Percentiles rank a stretch among this genome's conserved stretches.
These are phyloP conservation scores for Trichosporon coremiiforme DNA, from an alignment of 1,284 basidiomycete species.

Conservation along the genomic window DNA sequence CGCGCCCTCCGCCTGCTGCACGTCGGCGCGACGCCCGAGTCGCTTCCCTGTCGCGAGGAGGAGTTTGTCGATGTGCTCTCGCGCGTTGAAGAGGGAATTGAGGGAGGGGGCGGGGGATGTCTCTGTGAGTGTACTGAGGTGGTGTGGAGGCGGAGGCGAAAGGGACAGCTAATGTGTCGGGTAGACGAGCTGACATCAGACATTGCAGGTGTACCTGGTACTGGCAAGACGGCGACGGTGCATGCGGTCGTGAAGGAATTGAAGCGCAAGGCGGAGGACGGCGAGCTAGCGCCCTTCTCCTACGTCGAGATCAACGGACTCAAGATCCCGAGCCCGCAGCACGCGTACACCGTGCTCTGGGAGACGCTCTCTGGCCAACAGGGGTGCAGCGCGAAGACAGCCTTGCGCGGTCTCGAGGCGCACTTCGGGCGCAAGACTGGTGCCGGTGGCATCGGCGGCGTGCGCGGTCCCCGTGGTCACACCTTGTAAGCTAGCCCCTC, in stretches of 20 bases:
- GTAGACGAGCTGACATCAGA: constrained; percentile 61
- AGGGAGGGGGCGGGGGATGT: constrained; percentile 92
- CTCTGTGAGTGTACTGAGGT: constrained; percentile 84
- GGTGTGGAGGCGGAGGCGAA: too few species aligned
- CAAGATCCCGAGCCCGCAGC: constrained; percentile 81
- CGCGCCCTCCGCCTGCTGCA: constrained; percentile 86
- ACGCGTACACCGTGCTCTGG: constrained; percentile 87
- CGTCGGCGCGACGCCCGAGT: constrained; percentile 88
- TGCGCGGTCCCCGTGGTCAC: constrained; percentile 55
- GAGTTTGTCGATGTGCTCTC: constrained; percentile 79
- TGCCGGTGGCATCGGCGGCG: constrained; percentile 31
- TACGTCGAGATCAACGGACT: constrained; percentile 99
- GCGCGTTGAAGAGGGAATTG: constrained; percentile 80
- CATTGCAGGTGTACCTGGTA: constrained; percentile 96
- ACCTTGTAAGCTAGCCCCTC: constrained; percentile 51
- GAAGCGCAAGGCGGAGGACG: constrained; percentile 78
- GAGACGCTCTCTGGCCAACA: constrained; percentile 76
- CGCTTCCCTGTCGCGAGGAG: constrained; percentile 83
- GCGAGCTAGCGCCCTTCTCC: constrained; percentile 86
- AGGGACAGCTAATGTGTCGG: too few species aligned
- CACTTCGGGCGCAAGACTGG: constrained; percentile 51
- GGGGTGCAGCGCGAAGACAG: constrained; percentile 61
- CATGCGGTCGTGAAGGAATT: constrained; percentile 86
- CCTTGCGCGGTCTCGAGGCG: constrained; percentile 53
- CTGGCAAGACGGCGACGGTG: constrained; percentile 97